Base-by-base conservation (phyloP, 768 basidiomycete species). In the Phaeolepiota aurea region DNA sequence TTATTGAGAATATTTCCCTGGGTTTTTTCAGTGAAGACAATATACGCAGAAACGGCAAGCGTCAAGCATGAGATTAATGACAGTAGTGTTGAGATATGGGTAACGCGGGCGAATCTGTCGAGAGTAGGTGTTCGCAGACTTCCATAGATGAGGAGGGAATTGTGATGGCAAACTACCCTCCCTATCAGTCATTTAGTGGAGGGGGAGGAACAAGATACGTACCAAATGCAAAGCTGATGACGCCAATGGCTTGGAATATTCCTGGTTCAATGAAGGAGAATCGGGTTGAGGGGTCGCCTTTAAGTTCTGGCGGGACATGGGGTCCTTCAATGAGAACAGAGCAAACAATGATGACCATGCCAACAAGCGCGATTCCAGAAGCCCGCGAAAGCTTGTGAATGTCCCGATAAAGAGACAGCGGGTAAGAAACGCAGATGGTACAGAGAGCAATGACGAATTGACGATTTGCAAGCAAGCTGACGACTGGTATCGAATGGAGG, bases 1-100 rank as follows among this genome's bases (percentile, higher is more conserved):
- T 97, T 97, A 61, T 98, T 98, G 48, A 99, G 64, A 40, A 98
- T 88, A 53, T 99, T 99, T n/a, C 94, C 94, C 59, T 81, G 76
- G 1, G 84, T 90, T 62, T 82, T 88, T 59, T 94, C 75, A 7
- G 93, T 97, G 62, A 94, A 93, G 11, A 87, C 83, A 31, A 86
- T 57, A 55, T 82, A 98, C 3, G 83, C 93, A 20, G 89, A 82
- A 15, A 93, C 70, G 3, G 89, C 88, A 46, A 99, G 77, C 34
- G 83, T 74, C 47, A 75, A 65, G 54, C 93, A 97, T n/a, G 86
- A 77, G 18, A 93, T 65, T 32, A 98, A 67, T 37, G 89, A 93
- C 9, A 93, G 61, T 10, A 71, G 63, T 1, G 92, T 97, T 31
- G 91, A 94, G 40, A 92, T 76, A 56, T 97, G 96, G 3, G 92